phyloP scores from a whole-genome alignment of 352 stramenopile species.

The Globisporangium middletonii region DNA sequence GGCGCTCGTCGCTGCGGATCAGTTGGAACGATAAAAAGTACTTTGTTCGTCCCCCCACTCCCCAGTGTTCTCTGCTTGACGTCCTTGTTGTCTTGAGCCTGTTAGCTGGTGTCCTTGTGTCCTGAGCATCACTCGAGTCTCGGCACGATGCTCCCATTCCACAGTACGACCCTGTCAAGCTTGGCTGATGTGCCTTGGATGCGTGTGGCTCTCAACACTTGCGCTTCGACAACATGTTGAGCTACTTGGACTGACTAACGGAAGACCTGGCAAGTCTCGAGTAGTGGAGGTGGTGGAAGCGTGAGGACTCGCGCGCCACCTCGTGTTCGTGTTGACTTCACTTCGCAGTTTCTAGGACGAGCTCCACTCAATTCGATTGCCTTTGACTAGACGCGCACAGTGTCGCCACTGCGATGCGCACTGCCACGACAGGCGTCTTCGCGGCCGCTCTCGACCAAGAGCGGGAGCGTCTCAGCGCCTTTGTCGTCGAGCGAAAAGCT shows the following conservation, averaged over 20 bases:
- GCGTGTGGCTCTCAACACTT: no score
- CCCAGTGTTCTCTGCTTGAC: no score
- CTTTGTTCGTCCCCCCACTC: no score
- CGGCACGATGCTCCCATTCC: no score
- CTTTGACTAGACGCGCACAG: conserved; percentile 18
- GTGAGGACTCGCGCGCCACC: no score
- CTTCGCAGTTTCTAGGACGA: neutral
- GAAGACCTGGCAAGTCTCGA: no score
- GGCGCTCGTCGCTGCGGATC: neutral
- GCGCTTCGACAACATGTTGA: no score
- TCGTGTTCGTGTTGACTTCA: neutral
- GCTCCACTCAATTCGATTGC: neutral
- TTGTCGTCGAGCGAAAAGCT: conserved; percentile 4
- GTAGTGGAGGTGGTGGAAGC: no score
- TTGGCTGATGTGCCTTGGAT: no score
- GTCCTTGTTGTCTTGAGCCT: neutral
- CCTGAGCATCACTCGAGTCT: no score
- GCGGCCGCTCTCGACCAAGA: conserved; percentile 29
- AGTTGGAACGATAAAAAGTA: conserved; percentile 11
- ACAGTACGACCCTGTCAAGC: no score
- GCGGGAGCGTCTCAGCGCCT: conserved; percentile 34
- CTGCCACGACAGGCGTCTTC: neutral
- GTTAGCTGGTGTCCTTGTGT: neutral
- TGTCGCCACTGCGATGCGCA: neutral
- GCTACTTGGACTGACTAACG: no score